A percentile compares a stretch with the other conserved stretches of the same genome.
Evolutionary conservation across 176 grass and related monocot genomes (phyloP).

Genomic region (Leersia perrieri): DNA sequence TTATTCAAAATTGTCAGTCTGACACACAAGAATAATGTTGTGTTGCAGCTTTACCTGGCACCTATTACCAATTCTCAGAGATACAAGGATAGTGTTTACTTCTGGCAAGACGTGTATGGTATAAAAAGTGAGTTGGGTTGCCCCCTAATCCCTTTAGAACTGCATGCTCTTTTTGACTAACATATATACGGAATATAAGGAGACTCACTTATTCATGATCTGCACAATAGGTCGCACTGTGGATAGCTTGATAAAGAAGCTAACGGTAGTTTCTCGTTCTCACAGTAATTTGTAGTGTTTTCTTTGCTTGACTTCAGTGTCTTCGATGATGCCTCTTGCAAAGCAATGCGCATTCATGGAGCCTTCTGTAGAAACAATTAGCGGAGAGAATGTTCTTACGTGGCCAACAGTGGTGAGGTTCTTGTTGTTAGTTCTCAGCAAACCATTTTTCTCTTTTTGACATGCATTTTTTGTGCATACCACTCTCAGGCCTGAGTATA

Average conservation of each 20-base stretch:
- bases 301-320: constrained; percentile 64
- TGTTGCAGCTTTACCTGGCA: constrained; percentile 92
- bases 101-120: constrained; percentile 96
- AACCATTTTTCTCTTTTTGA: constrained; percentile 18
- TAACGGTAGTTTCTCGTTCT: constrained; percentile 9
- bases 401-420: constrained; percentile 85
- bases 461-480: background rate
- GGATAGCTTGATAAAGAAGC: background rate
- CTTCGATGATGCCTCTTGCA: constrained; percentile 73
- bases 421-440: background rate
- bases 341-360: constrained; percentile 89
- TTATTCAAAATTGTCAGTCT: constrained; percentile 21
- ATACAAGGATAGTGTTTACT: constrained; percentile 90
- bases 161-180: background rate
- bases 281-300: constrained; percentile 20
- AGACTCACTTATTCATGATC: background rate
- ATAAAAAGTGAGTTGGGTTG: constrained; percentile 84
- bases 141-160: background rate
- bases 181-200: background rate
- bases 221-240: background rate
- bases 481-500: background rate
- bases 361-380: constrained; percentile 91
- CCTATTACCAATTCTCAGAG: constrained; percentile 79
- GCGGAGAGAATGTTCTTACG: constrained; percentile 87
- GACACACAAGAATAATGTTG: constrained; percentile 12